These are phyloP conservation scores for Coemansia javaensis DNA, from an alignment of 192 early-diverging fungal species.

Conservation along the genomic window DNA sequence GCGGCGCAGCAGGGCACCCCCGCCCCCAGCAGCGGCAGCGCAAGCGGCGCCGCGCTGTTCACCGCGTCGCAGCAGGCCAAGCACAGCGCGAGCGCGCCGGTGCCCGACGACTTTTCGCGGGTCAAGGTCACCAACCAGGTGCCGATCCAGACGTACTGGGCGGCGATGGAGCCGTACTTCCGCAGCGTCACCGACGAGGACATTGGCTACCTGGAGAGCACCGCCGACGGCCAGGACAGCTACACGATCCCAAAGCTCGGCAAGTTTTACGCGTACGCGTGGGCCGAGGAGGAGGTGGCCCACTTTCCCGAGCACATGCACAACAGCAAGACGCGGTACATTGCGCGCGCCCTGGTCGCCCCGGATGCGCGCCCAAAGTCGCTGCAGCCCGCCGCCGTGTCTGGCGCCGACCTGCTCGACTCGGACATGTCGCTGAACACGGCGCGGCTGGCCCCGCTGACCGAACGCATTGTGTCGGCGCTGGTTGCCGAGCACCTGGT, in stretches of 20 bases:
- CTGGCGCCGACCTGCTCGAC: slow-evolving; percentile 30
- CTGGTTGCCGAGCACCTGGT: slow-evolving; percentile 65
- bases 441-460: slow-evolving; percentile 63
- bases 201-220: slow-evolving; percentile 58
- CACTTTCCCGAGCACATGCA: slow-evolving; percentile 50
- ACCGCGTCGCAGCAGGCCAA: slow-evolving; percentile 23
- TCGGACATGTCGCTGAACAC: slow-evolving; percentile 58
- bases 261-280: slow-evolving; percentile 62
- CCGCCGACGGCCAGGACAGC: slow-evolving; percentile 59
- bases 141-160: slow-evolving; percentile 78
- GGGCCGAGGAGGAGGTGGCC: slow-evolving; percentile 65
- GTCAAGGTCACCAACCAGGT: slow-evolving; percentile 75
- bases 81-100: slow-evolving; percentile 37
- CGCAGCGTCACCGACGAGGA: slow-evolving; percentile 77
- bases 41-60: slow-evolving; percentile 3
- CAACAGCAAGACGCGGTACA: slow-evolving; percentile 31
- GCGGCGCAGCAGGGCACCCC: slow-evolving; percentile 6
- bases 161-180: slow-evolving; percentile 80
- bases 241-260: slow-evolving; percentile 81
- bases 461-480: slow-evolving; percentile 70
- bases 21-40: too few relatives aligned
- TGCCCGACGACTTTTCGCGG: slow-evolving; percentile 61
- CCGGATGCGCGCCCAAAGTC: slow-evolving; percentile 6
- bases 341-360: slow-evolving; percentile 14
- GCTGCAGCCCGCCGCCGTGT: neutral